Evolutionary conservation across 306 rosid genomes (phyloP).

Genomic region (Cicer yamashitae): DNA sequence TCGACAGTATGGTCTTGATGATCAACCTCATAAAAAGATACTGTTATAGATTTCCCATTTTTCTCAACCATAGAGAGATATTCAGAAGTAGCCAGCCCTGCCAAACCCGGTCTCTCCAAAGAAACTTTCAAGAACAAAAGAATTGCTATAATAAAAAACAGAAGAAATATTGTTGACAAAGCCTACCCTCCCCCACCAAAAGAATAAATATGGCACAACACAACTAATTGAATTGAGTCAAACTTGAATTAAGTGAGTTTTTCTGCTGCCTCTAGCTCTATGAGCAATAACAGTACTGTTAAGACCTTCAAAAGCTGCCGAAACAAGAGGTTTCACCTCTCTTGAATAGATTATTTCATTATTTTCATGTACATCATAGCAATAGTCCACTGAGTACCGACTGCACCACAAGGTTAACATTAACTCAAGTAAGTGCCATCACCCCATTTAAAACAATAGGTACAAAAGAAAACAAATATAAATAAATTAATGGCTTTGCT

Average conservation of each 20-base stretch:
- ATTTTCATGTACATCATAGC: conserved; percentile 68
- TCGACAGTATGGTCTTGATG: conserved; percentile 78
- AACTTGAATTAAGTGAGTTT: conserved; percentile 79
- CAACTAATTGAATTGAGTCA: conserved; percentile 31
- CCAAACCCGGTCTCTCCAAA: conserved; percentile 71
- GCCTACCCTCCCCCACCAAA: not conserved
- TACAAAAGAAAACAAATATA: not conserved
- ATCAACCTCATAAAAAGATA: conserved; percentile 82
- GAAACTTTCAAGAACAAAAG: conserved; percentile 67
- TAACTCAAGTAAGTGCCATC: not conserved
- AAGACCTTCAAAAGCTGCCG: conserved; percentile 68
- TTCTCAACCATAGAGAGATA: conserved; percentile 61
- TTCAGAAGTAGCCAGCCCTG: conserved; percentile 63
- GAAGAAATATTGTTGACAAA: conserved; percentile 28
- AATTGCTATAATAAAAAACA: conserved; percentile 15
- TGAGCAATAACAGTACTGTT: conserved; percentile 73
- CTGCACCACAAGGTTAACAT: conserved; percentile 49
- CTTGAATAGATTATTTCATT: conserved; percentile 59
- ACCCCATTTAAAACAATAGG: not conserved
- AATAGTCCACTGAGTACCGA: conserved; percentile 65
- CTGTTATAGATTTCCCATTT: conserved; percentile 54
- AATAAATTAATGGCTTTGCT: not conserved
- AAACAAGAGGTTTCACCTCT: conserved; percentile 73
- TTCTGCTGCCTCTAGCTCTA: conserved; percentile 91
- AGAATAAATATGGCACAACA: not conserved